Evolutionary conservation across 306 rosid genomes (phyloP).

Genomic region (Fragaria vesca): DNA sequence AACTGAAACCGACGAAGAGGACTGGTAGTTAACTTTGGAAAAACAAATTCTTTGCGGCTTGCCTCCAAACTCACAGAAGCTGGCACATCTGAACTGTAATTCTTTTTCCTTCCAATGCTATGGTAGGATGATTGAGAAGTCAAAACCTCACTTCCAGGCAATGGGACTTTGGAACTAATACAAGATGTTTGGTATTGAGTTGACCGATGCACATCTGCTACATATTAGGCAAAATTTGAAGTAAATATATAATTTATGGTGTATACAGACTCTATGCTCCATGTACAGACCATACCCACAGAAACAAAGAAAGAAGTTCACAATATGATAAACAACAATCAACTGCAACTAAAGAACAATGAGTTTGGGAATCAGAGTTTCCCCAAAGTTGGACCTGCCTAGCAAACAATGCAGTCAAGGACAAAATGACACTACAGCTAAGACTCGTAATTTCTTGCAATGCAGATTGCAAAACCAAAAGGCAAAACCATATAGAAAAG

Average conservation of each 20-base stretch:
- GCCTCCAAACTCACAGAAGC: constrained; percentile 40
- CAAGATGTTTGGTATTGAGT: constrained; percentile 41
- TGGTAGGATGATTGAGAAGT: constrained; percentile 33
- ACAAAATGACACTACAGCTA: neutral
- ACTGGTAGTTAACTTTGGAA: constrained; percentile 59
- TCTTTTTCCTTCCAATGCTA: constrained; percentile 38
- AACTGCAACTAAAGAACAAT: neutral
- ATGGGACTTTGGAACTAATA: constrained; percentile 73
- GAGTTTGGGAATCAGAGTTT: neutral
- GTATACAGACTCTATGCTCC: neutral
- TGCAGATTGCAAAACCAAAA: neutral
- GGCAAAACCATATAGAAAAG: neutral
- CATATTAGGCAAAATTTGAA: constrained; percentile 15
- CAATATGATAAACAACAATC: neutral
- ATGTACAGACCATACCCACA: neutral
- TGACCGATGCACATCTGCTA: constrained; percentile 29
- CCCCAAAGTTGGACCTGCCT: neutral
- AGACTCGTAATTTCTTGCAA: neutral
- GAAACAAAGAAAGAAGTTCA: neutral
- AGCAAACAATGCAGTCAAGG: neutral
- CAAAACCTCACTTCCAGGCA: constrained; percentile 48
- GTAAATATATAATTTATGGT: neutral
- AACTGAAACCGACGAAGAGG: constrained; percentile 82
- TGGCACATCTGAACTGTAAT: constrained; percentile 39
- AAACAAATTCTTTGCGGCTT: constrained; percentile 31